Percentiles rank a stretch among this genome's conserved stretches.
Conservation (phyloP, 23 red algal genomes). For the Agarophyton chilense region DNA sequence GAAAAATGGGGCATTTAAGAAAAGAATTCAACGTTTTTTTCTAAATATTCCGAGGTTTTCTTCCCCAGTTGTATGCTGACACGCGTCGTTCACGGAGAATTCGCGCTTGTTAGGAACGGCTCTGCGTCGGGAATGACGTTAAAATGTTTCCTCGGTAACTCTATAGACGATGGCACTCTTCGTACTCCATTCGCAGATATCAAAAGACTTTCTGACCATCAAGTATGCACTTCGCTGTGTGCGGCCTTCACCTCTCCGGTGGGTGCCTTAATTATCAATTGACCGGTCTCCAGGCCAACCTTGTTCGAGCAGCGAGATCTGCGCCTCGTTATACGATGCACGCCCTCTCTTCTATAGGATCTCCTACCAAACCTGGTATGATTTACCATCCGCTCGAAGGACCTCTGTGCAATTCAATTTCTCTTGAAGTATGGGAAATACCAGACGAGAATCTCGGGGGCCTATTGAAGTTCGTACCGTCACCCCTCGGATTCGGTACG, state of each 20-base stretch:
- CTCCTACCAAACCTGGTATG: constrained; percentile 46
- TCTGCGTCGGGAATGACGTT: no score
- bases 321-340: constrained; percentile 51
- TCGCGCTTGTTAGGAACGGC: no score
- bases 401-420: constrained; percentile 7
- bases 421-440: constrained; percentile 53
- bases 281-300: not conserved
- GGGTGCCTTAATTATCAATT: constrained; percentile 44
- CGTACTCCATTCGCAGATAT: no score
- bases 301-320: constrained; percentile 14
- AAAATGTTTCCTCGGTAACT: no score
- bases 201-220: no score
- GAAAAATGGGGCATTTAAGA: no score
- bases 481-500: constrained; percentile 54
- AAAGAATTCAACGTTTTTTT: no score
- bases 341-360: constrained; percentile 13
- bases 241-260: constrained; percentile 43
- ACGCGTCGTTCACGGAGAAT: no score
- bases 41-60: no score
- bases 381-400: constrained; percentile 37
- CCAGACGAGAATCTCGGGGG: constrained; percentile 27
- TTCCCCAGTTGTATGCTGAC: no score
- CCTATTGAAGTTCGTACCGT: constrained; percentile 25
- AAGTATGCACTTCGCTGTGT: constrained; percentile 47
- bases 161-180: no score